These are phyloP conservation scores for Colletotrichum incanum DNA, from an alignment of 2,329 filamentous ascomycete genomes.

Conservation along the genomic window DNA sequence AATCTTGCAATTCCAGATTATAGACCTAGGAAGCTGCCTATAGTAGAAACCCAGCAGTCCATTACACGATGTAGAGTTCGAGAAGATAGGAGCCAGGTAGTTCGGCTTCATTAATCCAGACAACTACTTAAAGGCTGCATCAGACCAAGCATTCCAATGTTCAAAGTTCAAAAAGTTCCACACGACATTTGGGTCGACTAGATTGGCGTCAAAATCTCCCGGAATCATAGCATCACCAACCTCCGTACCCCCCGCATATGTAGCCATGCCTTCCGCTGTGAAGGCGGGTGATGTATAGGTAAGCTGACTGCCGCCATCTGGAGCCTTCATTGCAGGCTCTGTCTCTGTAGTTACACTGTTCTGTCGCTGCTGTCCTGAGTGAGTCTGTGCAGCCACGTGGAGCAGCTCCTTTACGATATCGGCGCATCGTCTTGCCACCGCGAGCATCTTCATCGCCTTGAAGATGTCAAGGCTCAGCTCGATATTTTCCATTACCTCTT, in stretches of 20 bases:
- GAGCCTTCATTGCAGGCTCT: neutral
- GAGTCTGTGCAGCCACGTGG: conserved; percentile 18
- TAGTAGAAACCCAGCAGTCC: too few relatives aligned
- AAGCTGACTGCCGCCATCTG: neutral
- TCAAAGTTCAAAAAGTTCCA: conserved; percentile 43
- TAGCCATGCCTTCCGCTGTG: conserved; percentile 4
- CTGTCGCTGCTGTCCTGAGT: neutral
- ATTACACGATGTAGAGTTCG: too few relatives aligned
- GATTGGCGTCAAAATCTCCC: conserved; percentile 34
- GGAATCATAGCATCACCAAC: conserved; percentile 32
- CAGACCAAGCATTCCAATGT: conserved; percentile 41
- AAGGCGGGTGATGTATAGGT: conserved; percentile 7
- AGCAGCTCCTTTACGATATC: conserved; percentile 39
- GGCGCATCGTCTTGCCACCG: conserved; percentile 36
- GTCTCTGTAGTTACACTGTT: neutral
- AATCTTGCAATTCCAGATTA: neutral
- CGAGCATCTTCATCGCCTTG: conserved; percentile 42
- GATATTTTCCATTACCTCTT: conserved; percentile 38
- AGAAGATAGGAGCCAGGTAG: too few relatives aligned
- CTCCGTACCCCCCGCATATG: conserved; percentile 1
- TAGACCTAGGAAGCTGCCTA: too few relatives aligned
- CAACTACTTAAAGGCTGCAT: conserved; percentile 31
- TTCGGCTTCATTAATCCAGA: too few relatives aligned
- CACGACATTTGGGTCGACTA: conserved; percentile 40
- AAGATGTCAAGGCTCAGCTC: conserved; percentile 42